Percentiles rank a stretch among this genome's conserved stretches.
Evolutionary conservation across 1,139 yeast species (phyloP).

Genomic region (Meyerozyma carpophila): DNA sequence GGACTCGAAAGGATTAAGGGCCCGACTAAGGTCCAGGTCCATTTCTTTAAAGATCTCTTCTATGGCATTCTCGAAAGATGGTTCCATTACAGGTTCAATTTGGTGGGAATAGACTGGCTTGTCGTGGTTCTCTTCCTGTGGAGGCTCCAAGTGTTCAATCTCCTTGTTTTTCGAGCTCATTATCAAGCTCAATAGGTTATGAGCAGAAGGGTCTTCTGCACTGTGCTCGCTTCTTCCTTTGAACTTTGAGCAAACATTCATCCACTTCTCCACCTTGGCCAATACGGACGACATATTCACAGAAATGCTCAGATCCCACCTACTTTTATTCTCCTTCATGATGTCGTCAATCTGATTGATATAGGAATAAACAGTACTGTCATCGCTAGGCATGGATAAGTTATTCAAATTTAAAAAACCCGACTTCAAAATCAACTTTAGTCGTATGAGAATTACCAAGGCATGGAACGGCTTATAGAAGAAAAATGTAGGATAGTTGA

Average conservation of each 20-base stretch:
- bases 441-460: conserved; percentile 40
- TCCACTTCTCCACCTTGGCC: conserved; percentile 43
- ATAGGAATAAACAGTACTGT: conserved; percentile 12
- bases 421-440: conserved; percentile 38
- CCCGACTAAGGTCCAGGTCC: conserved; percentile 24
- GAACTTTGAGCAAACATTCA: conserved; percentile 32
- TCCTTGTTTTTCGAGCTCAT: conserved; percentile 43
- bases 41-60: conserved; percentile 30
- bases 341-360: conserved; percentile 23
- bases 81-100: too few species aligned
- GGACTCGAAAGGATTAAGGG: conserved; percentile 25
- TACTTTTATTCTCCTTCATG: conserved; percentile 18
- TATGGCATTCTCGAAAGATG: conserved; percentile 9
- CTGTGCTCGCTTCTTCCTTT: conserved; percentile 3
- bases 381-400: conserved; percentile 8
- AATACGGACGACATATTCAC: conserved; percentile 39
- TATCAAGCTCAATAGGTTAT: conserved; percentile 34
- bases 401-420: conserved; percentile 15
- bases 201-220: conserved; percentile 2
- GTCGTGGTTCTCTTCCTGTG: conserved; percentile 13
- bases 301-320: conserved; percentile 31
- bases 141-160: conserved; percentile 38
- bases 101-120: background rate
- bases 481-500: conserved; percentile 47
- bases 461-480: conserved; percentile 55